phyloP scores from a whole-genome alignment of 2,329 filamentous ascomycete species.

The Bipolaris oryzae region DNA sequence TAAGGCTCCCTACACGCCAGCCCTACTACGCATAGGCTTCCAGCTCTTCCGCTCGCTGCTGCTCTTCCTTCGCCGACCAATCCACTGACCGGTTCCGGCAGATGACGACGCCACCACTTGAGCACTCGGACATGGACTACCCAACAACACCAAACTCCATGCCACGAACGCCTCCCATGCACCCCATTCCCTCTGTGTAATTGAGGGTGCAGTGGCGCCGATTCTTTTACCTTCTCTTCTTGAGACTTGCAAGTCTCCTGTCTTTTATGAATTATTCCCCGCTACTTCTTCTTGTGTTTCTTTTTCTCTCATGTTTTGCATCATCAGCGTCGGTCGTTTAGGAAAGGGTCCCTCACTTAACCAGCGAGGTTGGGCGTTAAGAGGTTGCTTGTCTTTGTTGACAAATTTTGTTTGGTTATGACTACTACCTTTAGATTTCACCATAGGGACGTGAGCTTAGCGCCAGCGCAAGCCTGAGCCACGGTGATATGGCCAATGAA shows the following conservation, averaged over 20 bases:
- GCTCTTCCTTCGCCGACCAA: conserved; percentile 36
- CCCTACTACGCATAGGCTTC: conserved; percentile 44
- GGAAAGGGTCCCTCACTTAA: conserved; percentile 42
- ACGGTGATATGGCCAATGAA: conserved; percentile 31
- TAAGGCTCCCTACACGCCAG: conserved; percentile 64
- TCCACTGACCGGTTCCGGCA: conserved; percentile 53
- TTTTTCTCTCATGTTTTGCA: conserved; percentile 40
- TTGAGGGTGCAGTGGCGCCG: conserved; percentile 2
- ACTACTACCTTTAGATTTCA: conserved; percentile 9
- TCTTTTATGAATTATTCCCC: conserved; percentile 25
- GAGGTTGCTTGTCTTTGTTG: conserved; percentile 23
- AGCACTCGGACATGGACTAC: conserved; percentile 61
- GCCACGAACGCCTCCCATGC: conserved; percentile 68
- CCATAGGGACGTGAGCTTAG: conserved; percentile 23
- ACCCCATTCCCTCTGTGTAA: conserved; percentile 37
- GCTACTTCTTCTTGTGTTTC: not conserved
- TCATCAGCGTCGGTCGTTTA: conserved; percentile 45
- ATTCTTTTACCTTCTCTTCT: conserved; percentile 18
- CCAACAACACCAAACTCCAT: conserved; percentile 76
- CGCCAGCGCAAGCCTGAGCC: conserved; percentile 39
- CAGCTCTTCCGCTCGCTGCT: conserved; percentile 34
- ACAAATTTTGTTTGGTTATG: conserved; percentile 8
- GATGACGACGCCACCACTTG: conserved; percentile 72
- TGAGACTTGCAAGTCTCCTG: conserved; percentile 26
- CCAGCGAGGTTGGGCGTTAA: conserved; percentile 35